Evolutionary conservation across 805 yeast species (phyloP), one percentile per base, ranked within the genome.

Genomic region (Kurtzmaniella fragi): DNA sequence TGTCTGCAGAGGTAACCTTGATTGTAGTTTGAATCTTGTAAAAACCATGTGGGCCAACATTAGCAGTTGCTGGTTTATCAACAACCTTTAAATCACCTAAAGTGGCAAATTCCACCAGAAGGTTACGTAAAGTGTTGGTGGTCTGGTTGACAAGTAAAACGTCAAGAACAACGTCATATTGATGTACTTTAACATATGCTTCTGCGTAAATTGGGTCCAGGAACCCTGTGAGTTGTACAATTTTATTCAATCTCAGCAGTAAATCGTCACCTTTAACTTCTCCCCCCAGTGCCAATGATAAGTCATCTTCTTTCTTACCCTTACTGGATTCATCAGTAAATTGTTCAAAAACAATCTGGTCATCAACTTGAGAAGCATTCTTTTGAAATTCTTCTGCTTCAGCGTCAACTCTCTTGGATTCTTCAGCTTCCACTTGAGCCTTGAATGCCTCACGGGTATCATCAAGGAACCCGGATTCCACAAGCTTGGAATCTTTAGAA

Each of bases 161-260:
- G 53, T 95, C 99, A 50, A 93, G 73, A 0, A 89, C 89, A 53
- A 93, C 95, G 61, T 95, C 98, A 59, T 84, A 93, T 65, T 95
- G 98, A 54, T 90, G 95, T n/a, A 88, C 93, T 49, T 86, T 86
- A 49, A 93, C 87, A 55, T 84, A 87, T 0, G 97, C 99, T 67
- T 93, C 99, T 5, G 96, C 98, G 59, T 93, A 93, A 27, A 93
- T 95, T 15, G 98, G 95, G 61, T 93, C 99, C 0, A 96, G 85
- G 63, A 89, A 93, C 13, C 99, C 99, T n/a, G 99, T 91, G 49
- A 93, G 75, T 59, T 87, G 98, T 36, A 88, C 81, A 53, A 95
- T 85, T 61, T 87, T 89, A 61, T 80, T 84, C 55, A 93, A 75
- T 64, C 87, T 84, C 1, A 96, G 88, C 5, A 85, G 70, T 45